phyloP scores from a whole-genome alignment of 2,329 filamentous ascomycete genomes.

The Phialophora verrucosa region DNA sequence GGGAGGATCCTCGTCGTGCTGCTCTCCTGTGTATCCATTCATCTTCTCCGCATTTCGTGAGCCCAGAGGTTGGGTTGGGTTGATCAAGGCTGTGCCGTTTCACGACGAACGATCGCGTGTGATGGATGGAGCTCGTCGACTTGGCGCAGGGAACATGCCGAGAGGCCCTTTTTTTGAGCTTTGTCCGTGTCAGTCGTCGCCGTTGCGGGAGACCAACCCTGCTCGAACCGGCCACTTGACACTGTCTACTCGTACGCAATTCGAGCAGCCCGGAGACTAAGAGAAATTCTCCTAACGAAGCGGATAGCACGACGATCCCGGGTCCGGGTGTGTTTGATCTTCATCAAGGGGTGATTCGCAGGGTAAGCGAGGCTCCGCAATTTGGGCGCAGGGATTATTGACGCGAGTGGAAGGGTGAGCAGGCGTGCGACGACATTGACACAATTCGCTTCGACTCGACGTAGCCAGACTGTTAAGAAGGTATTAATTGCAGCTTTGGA shows the following conservation, averaged over 20 bases:
- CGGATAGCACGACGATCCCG: background rate
- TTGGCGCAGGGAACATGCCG: too few species aligned
- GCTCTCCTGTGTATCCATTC: background rate
- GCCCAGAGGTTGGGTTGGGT: background rate
- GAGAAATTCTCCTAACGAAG: background rate
- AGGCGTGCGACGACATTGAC: background rate
- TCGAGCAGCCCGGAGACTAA: background rate
- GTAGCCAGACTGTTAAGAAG: background rate
- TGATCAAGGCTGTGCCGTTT: background rate
- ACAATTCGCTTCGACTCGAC: background rate
- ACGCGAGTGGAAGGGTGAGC: background rate
- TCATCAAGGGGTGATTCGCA: constrained; percentile 2
- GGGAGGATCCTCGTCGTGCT: background rate
- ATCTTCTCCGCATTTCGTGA: background rate
- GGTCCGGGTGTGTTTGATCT: constrained; percentile 1
- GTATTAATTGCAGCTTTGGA: background rate
- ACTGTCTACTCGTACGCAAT: background rate
- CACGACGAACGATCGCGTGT: background rate
- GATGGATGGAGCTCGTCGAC: background rate
- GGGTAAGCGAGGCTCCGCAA: background rate
- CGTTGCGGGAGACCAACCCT: background rate
- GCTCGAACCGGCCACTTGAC: too few species aligned
- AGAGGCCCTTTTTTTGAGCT: background rate
- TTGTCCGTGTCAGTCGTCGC: background rate
- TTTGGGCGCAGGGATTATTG: background rate